Conservation (phyloP, 2,329 filamentous ascomycete species). For the Exophiala oligosperma region DNA sequence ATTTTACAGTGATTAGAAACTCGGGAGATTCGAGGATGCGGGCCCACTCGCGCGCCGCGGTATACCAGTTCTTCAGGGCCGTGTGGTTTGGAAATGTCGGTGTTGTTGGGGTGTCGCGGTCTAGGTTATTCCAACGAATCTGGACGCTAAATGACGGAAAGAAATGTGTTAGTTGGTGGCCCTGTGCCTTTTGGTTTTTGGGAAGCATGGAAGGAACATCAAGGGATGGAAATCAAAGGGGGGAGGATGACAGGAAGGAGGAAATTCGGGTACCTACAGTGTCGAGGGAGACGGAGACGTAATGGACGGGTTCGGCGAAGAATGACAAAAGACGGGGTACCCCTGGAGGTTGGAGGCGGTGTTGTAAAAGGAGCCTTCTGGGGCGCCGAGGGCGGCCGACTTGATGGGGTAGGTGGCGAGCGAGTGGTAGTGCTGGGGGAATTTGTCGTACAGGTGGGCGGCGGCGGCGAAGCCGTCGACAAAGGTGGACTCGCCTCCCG, state of each 20-base stretch:
- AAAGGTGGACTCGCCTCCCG: conserved; percentile 75
- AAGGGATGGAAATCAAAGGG: too few relatives aligned
- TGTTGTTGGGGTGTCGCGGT: conserved; percentile 67
- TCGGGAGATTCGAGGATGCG: conserved; percentile 64
- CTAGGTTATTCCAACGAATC: conserved; percentile 91
- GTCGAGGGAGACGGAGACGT: conserved; percentile 33
- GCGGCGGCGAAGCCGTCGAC: conserved; percentile 85
- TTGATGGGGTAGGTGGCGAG: conserved; percentile 62
- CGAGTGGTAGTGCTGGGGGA: conserved; percentile 56
- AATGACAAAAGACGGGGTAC: conserved; percentile 71
- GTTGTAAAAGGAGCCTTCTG: conserved; percentile 62
- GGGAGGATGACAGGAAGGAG: too few relatives aligned
- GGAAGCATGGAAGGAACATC: too few relatives aligned
- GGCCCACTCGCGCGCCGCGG: conserved; percentile 73
- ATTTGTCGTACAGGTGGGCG: conserved; percentile 54
- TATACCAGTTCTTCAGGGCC: conserved; percentile 64
- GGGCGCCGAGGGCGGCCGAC: conserved; percentile 82
- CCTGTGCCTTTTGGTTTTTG: too few relatives aligned
- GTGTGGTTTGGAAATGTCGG: conserved; percentile 47
- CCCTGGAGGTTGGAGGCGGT: conserved; percentile 55
- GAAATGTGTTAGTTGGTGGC: too few relatives aligned
- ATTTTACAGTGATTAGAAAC: conserved; percentile 76
- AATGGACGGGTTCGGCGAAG: conserved; percentile 29
- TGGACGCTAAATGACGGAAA: conserved; percentile 44
- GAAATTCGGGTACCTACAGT: conserved; percentile 32